Evolutionary conservation across 495 filamentous ascomycete genomes (phyloP), one percentile per base, ranked within the genome.

Genomic region (Penicillium salamii): DNA sequence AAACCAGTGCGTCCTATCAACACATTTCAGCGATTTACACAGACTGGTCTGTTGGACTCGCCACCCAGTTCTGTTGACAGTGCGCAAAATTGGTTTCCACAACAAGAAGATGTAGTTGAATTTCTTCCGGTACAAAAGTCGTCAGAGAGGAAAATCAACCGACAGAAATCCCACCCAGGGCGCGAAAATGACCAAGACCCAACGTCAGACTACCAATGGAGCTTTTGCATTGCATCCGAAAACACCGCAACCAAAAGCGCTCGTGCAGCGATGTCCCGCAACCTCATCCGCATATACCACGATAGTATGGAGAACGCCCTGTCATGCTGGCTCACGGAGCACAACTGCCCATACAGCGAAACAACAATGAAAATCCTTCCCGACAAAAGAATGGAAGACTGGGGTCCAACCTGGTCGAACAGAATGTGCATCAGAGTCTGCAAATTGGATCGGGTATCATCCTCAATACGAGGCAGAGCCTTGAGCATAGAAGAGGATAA

Each of bases 261-360:
- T 48, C 66, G 55, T n/a, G 40, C 59, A 5, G 56, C 55, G 3
- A 63, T 75, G 46, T 62, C 69, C 14, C 56, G 57, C 11, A 64
- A 61, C 33, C 36, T 78, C 38, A 57, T 78, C 13, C 62, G 58
- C 19, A 71, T 78, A 20, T 78, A 78, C 43, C 71, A 76, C 35
- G 74, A 78, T 42, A 70, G 66, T 23, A 66, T 78, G 50, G 74
- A 78, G 50, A 74, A 74, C 29, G 71, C 71, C 4, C 49, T 78
- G 9, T 64, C 69, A 5, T 78, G 74, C 37, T 78, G 74, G 74
- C 42, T 78, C 37, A 73, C 70, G 0, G 74, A 78, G 51, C 57
- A 61, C 42, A 76, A 67, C 11, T 77, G 74, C 36, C 74, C 73
- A 9, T 77, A 75, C 56, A 62, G 57, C 31, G 39, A 56, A 32